Conservation (phyloP, 495 filamentous ascomycete species). For the Platismatia glauca region DNA sequence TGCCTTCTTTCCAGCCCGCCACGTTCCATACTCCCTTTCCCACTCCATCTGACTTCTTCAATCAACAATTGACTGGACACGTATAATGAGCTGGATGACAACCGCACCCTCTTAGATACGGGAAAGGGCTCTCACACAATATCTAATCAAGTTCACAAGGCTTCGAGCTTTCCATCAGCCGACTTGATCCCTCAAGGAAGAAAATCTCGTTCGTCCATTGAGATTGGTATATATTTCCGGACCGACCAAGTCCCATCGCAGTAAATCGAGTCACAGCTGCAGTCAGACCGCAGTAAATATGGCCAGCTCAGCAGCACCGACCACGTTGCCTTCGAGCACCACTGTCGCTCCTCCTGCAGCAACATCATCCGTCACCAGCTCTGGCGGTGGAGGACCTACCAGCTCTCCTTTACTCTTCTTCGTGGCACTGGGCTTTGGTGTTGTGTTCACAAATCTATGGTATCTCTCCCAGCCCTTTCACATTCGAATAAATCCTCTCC, state of each 20-base stretch:
- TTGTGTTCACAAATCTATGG: slow-evolving; percentile 99
- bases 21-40: not conserved
- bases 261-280: not conserved
- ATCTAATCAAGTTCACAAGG: not conserved
- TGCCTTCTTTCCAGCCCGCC: not conserved
- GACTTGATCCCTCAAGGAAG: not conserved
- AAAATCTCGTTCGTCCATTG: not conserved
- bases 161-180: not conserved
- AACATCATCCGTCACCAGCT: slow-evolving; percentile 2
- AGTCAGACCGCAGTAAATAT: not conserved
- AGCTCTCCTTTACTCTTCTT: slow-evolving; percentile 92
- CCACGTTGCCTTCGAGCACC: not conserved
- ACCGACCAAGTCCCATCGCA: not conserved
- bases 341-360: not conserved
- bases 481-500: not conserved
- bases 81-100: not conserved
- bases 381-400: slow-evolving; percentile 45
- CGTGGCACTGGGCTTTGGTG: slow-evolving; percentile 92
- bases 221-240: not conserved
- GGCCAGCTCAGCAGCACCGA: slow-evolving; percentile 1
- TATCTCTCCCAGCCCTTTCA: slow-evolving; percentile 35
- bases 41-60: not conserved
- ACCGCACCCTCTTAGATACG: not conserved
- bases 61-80: not conserved
- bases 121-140: not conserved